Base-by-base conservation (phyloP, 148 eudicot genomes). In the Rhododendron ovatum region DNA sequence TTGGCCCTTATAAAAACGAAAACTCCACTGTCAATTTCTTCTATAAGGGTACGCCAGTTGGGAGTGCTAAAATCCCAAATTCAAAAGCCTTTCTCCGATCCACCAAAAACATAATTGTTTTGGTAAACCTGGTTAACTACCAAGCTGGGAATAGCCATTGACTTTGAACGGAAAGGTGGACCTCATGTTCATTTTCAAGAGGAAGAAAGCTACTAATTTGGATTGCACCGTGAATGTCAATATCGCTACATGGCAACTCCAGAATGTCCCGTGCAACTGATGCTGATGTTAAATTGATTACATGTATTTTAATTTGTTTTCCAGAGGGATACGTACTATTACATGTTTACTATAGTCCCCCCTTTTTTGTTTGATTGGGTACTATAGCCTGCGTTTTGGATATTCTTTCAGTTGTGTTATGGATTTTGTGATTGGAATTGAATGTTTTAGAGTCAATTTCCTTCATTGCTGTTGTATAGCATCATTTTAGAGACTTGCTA, bases 21-120 rank as follows among this genome's bases (percentile, higher is more conserved):
- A 61, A 22, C 67, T 20, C 26, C 26, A 22, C 10, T 2, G 17
- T 22, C 9, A 5, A 22, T 20, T 61, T 22, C 67, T 61, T 61
- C 9, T 61, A 22, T 9, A 20, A 20, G 8, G 67, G 26, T 6
- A 61, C 28, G 10, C 67, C 8, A 7, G 67, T 61, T 22, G 67
- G 67, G 26, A 22, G 67, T 22, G 26, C n/a, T 1, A 9, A 5
- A 20, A 61, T 61, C 67, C 10, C 2, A 5, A 22, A 22, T 5
- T 61, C 67, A 22, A 61, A 61, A 22, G 28, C 67, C 9, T 5
- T 2, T 7, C 17, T 61, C 67, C 61, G 30, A 22, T 18, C 83
- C 3, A 85, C 89, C 8, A 88, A 71, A 78, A 82, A 82, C 35
- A 22, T 88, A 1, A 39, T 1, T 5, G 80, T 88, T 12, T 1